Conservation (phyloP, 2,329 filamentous ascomycete species). For the Pseudogymnoascus sp. region DNA sequence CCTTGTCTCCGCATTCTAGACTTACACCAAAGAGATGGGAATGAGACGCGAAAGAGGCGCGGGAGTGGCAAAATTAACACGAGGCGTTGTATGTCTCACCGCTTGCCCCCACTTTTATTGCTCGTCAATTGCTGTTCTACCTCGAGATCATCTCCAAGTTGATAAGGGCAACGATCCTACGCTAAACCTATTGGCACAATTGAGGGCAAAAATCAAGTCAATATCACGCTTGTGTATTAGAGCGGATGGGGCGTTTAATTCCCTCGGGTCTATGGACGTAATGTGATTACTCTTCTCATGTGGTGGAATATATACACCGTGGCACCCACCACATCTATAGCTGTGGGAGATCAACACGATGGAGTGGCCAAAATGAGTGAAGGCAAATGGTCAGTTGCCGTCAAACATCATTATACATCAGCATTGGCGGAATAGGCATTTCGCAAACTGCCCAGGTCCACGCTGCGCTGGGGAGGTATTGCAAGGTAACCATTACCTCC, state of each 20-base stretch:
- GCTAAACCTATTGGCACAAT: background rate
- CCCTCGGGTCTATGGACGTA: background rate
- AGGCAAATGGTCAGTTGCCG: background rate
- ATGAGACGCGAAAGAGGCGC: background rate
- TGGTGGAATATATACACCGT: background rate
- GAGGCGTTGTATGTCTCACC: background rate
- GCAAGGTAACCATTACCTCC: background rate
- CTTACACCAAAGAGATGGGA: background rate
- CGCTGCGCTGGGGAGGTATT: background rate
- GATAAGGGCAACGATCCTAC: background rate
- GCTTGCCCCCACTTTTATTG: background rate
- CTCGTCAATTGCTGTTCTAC: background rate
- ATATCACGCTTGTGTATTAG: background rate
- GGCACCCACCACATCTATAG: background rate
- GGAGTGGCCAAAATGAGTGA: background rate
- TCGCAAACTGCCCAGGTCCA: constrained; percentile 1
- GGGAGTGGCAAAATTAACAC: background rate
- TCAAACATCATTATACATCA: background rate
- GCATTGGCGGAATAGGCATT: background rate
- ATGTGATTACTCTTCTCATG: background rate
- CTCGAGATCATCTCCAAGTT: background rate
- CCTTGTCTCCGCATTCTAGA: background rate
- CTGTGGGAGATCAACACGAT: background rate
- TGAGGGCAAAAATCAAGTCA: background rate
- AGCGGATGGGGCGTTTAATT: background rate